These are phyloP conservation scores for Umbelopsis sp. DNA, from an alignment of 192 early-diverging fungal genomes.

Conservation along the genomic window DNA sequence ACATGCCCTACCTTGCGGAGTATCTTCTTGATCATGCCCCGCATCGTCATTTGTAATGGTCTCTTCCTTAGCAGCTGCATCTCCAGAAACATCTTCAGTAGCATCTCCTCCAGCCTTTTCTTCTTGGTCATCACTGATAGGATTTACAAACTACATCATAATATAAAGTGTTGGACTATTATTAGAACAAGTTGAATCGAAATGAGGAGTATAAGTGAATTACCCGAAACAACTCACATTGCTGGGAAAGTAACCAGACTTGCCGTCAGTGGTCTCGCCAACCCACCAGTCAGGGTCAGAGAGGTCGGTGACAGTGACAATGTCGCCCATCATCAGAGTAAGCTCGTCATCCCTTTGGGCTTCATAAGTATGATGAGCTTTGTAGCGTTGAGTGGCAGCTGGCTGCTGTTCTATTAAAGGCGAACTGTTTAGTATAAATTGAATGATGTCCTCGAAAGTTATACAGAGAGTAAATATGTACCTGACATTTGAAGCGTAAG, in stretches of 20 bases:
- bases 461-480: neutral
- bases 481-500: neutral
- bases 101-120: neutral
- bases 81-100: neutral
- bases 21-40: neutral
- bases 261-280: conserved; percentile 37
- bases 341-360: conserved; percentile 68
- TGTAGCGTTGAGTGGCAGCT: neutral
- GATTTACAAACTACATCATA: conserved; percentile 24
- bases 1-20: conserved; percentile 13
- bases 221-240: conserved; percentile 49
- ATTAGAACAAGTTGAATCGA: too few species aligned
- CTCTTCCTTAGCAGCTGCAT: neutral
- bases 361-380: conserved; percentile 52
- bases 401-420: neutral
- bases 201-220: too few species aligned
- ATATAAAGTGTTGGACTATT: neutral
- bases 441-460: neutral
- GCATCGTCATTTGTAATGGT: neutral
- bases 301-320: conserved; percentile 57
- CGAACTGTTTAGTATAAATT: neutral
- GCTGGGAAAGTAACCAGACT: conserved; percentile 46
- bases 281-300: conserved; percentile 57
- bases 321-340: conserved; percentile 55
- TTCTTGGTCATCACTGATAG: neutral